Evolutionary conservation across 768 basidiomycete species (phyloP).

Genomic region (Butyriboletus loyo): DNA sequence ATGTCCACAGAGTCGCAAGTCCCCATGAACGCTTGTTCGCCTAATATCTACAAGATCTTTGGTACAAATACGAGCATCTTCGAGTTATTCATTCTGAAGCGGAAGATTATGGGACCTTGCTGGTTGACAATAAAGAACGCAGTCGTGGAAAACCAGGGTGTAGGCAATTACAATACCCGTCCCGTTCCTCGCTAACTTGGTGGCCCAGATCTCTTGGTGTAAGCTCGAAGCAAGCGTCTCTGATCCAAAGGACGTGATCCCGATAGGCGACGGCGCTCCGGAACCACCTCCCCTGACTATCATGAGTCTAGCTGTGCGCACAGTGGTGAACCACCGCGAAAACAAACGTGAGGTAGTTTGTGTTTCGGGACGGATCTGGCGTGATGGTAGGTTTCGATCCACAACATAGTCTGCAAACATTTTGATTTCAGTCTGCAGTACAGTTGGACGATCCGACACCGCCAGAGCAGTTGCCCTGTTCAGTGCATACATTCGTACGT

Average conservation of each 20-base stretch:
- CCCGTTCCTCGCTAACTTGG: not conserved
- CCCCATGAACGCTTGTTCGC: slow-evolving; percentile 67
- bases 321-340: slow-evolving; percentile 89
- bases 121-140: slow-evolving; percentile 88
- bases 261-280: slow-evolving; percentile 69
- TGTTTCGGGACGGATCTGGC: slow-evolving; percentile 81
- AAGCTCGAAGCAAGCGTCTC: slow-evolving; percentile 83
- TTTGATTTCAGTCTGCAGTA: slow-evolving; percentile 42
- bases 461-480: slow-evolving; percentile 79
- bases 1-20: slow-evolving; percentile 42
- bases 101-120: slow-evolving; percentile 99
- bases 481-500: slow-evolving; percentile 84
- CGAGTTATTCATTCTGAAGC: slow-evolving; percentile 88
- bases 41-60: slow-evolving; percentile 84
- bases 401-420: not conserved
- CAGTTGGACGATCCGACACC: slow-evolving; percentile 90
- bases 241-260: slow-evolving; percentile 86
- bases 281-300: slow-evolving; percentile 88
- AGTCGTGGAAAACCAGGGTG: slow-evolving; percentile 72
- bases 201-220: slow-evolving; percentile 89
- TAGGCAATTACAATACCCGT: slow-evolving; percentile 36
- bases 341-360: slow-evolving; percentile 95
- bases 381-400: slow-evolving; percentile 45
- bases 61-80: slow-evolving; percentile 93
- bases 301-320: slow-evolving; percentile 83